A percentile compares a stretch with the other conserved stretches of the same genome.
Conservation (phyloP, 148 eudicot genomes). For the Camellia japonica region DNA sequence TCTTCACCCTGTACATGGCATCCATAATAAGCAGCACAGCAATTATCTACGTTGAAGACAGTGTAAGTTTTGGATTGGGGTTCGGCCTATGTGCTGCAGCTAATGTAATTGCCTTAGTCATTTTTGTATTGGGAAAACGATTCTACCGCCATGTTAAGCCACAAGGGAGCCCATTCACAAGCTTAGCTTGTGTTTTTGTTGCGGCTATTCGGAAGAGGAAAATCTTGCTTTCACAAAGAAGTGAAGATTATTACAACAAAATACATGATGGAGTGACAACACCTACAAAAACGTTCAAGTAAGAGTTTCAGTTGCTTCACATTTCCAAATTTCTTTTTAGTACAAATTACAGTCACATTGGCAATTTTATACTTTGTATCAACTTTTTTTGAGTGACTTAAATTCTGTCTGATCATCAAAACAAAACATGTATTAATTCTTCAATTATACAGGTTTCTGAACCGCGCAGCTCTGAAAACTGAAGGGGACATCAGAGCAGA, state of each 20-base stretch:
- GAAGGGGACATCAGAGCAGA: slow-evolving; percentile 28
- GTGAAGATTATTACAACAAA: slow-evolving; percentile 25
- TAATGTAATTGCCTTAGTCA: slow-evolving; percentile 23
- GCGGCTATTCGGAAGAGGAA: slow-evolving; percentile 43
- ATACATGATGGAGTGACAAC: slow-evolving; percentile 8
- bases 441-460: slow-evolving; percentile 35
- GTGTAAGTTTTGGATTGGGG: slow-evolving; percentile 44
- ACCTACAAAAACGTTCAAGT: slow-evolving; percentile 43
- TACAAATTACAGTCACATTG: too few relatives aligned
- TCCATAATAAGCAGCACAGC: slow-evolving; percentile 23
- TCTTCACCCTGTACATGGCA: slow-evolving; percentile 21
- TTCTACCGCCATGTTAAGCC: slow-evolving; percentile 35
- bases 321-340: not conserved
- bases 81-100: slow-evolving; percentile 28
- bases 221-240: slow-evolving; percentile 2
- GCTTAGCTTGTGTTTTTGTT: slow-evolving; percentile 34
- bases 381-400: not conserved
- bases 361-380: too few relatives aligned
- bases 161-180: slow-evolving; percentile 37
- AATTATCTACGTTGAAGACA: slow-evolving; percentile 43
- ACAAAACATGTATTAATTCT: too few relatives aligned
- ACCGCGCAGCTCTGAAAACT: slow-evolving; percentile 41
- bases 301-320: slow-evolving; percentile 5
- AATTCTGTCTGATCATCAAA: not conserved
- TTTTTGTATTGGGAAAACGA: slow-evolving; percentile 30